Evolutionary conservation across 192 early-diverging fungal genomes (phyloP).

Genomic region (Linnemannia zychae): DNA sequence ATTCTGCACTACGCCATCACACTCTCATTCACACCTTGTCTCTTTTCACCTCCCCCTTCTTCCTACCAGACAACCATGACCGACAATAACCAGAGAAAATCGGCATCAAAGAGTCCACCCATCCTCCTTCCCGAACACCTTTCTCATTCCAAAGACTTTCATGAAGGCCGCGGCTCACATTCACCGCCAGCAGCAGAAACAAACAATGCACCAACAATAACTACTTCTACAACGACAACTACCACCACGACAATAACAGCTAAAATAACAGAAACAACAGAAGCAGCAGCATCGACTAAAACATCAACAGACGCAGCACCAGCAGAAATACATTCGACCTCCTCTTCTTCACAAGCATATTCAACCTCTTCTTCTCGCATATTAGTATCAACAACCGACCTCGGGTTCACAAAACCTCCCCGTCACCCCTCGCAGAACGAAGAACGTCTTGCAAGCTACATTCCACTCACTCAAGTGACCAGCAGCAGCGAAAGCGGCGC

Average conservation of each 20-base stretch:
- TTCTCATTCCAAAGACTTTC: background rate
- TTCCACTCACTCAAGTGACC: background rate
- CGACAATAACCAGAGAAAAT: slow-evolving; percentile 16
- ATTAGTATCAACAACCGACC: background rate
- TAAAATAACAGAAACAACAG: background rate
- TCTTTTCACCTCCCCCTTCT: background rate
- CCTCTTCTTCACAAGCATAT: no score
- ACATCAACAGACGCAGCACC: background rate
- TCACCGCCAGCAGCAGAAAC: background rate
- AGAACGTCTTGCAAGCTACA: slow-evolving; percentile 17
- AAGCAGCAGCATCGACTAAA: no score
- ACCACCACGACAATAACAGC: background rate
- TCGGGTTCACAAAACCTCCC: slow-evolving; percentile 22
- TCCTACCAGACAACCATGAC: background rate
- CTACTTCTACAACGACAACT: background rate
- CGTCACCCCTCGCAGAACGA: slow-evolving; percentile 41
- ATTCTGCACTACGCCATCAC: background rate
- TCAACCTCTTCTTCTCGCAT: background rate
- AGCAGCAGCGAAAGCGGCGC: slow-evolving; percentile 23
- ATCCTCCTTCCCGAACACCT: slow-evolving; percentile 25
- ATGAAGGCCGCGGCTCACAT: no score
- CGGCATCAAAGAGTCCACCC: slow-evolving; percentile 31
- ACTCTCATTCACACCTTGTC: background rate
- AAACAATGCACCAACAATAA: slow-evolving; percentile 2
- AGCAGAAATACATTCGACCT: background rate